These are phyloP conservation scores for Termitomyces bulborhizus DNA, from an alignment of 768 basidiomycete genomes.

Conservation along the genomic window DNA sequence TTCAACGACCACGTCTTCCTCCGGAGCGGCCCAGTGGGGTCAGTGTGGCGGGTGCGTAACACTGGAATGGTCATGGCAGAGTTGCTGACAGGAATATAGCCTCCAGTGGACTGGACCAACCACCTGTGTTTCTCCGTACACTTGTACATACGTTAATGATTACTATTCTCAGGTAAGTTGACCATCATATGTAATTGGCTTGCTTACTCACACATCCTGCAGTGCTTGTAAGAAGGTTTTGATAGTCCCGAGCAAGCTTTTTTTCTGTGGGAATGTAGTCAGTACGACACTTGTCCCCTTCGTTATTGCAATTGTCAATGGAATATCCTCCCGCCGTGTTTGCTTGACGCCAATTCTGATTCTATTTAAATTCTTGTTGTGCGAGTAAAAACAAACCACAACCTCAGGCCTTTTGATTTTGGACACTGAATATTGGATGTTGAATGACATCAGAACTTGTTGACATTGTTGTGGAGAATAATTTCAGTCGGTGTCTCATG, in stretches of 20 bases:
- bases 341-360: background rate
- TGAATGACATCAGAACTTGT: no score
- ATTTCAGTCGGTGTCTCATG: no score
- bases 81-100: conserved; percentile 10
- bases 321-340: background rate
- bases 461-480: no score
- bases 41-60: conserved; percentile 17
- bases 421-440: no score
- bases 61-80: background rate
- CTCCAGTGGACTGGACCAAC: conserved; percentile 23
- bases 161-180: conserved; percentile 20
- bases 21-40: conserved; percentile 16
- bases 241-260: background rate
- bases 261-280: background rate
- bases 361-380: background rate
- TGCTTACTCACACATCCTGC: background rate
- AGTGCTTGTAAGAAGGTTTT: conserved; percentile 4
- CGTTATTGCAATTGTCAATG: no score
- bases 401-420: no score
- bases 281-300: background rate
- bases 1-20: conserved; percentile 11
- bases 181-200: background rate
- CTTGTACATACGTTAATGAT: conserved; percentile 12
- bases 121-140: conserved; percentile 19
- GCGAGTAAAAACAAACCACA: no score